These are phyloP conservation scores for Tricholoma furcatifolium DNA, from an alignment of 768 basidiomycete species.

Conservation along the genomic window DNA sequence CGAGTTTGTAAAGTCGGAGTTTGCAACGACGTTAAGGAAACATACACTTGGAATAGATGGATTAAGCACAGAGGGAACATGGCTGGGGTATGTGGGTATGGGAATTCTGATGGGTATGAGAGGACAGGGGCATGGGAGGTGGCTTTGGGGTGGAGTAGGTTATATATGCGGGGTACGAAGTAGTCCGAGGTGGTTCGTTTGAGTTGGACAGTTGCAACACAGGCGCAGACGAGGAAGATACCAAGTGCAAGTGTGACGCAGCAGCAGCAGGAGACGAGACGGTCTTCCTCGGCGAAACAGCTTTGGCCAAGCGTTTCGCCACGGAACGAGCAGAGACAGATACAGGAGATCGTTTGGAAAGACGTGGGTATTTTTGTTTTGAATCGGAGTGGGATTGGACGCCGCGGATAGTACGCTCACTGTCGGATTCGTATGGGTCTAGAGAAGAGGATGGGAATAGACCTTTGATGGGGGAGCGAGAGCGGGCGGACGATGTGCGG, in stretches of 20 bases:
- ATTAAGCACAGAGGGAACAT: too few species aligned
- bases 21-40: too few species aligned
- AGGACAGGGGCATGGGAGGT: not conserved
- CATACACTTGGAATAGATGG: too few species aligned
- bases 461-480: slow-evolving; percentile 30
- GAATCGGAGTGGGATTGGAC: slow-evolving; percentile 2
- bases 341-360: not conserved
- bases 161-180: slow-evolving; percentile 10
- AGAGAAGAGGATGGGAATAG: slow-evolving; percentile 16
- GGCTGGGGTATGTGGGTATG: too few species aligned
- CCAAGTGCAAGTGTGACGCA: not conserved
- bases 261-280: not conserved
- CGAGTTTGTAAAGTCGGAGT: too few species aligned
- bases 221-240: not conserved
- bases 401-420: slow-evolving; percentile 11
- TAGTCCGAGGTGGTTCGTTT: not conserved
- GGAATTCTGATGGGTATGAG: too few species aligned
- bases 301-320: not conserved
- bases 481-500: slow-evolving; percentile 17
- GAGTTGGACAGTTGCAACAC: not conserved
- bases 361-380: slow-evolving; percentile 5
- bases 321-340: not conserved
- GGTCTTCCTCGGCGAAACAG: not conserved
- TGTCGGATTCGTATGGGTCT: slow-evolving; percentile 12
- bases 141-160: slow-evolving; percentile 7